phyloP scores from a whole-genome alignment of 768 basidiomycete genomes.

The Hemileccinum rubropunctum region DNA sequence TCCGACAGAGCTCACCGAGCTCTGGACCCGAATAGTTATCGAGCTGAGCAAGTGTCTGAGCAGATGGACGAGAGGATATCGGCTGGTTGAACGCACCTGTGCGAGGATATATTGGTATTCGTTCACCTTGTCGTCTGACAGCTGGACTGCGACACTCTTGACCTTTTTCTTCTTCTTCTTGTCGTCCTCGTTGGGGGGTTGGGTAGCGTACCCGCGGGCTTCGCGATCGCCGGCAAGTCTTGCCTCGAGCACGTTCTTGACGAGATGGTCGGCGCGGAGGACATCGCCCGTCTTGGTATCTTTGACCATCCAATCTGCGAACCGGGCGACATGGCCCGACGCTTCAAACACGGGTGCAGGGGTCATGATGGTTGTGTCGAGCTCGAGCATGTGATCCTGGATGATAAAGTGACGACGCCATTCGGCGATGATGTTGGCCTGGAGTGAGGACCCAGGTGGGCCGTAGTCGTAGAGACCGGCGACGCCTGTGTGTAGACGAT shows the following conservation, averaged over 20 bases:
- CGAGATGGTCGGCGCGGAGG: constrained; percentile 93
- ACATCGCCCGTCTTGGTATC: constrained; percentile 95
- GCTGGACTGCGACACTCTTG: constrained; percentile 65
- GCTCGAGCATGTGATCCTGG: constrained; percentile 97
- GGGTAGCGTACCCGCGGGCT: constrained; percentile 73
- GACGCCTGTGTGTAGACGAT: constrained; percentile 76
- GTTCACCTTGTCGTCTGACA: constrained; percentile 68
- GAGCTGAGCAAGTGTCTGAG: constrained; percentile 14
- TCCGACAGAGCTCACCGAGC: constrained; percentile 82
- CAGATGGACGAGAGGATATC: too few relatives aligned
- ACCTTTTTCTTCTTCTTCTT: constrained; percentile 65
- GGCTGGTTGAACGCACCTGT: constrained; percentile 51
- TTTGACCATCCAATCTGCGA: constrained; percentile 99
- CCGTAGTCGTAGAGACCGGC: constrained; percentile 98
- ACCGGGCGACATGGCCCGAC: constrained; percentile 96
- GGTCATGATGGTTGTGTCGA: constrained; percentile 98
- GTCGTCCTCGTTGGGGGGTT: constrained; percentile 57
- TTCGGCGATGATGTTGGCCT: constrained; percentile 94
- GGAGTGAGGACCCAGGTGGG: constrained; percentile 91
- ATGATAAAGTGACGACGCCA: constrained; percentile 99
- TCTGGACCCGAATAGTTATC: constrained; percentile 93
- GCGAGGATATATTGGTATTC: constrained; percentile 85
- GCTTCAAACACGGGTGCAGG: constrained; percentile 93
- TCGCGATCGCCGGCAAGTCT: constrained; percentile 88
- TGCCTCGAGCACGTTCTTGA: constrained; percentile 89